Percentiles rank a stretch among this genome's conserved stretches.
Conservation (phyloP, 345 rosid genomes). For the Carallia pectinifolia region DNA sequence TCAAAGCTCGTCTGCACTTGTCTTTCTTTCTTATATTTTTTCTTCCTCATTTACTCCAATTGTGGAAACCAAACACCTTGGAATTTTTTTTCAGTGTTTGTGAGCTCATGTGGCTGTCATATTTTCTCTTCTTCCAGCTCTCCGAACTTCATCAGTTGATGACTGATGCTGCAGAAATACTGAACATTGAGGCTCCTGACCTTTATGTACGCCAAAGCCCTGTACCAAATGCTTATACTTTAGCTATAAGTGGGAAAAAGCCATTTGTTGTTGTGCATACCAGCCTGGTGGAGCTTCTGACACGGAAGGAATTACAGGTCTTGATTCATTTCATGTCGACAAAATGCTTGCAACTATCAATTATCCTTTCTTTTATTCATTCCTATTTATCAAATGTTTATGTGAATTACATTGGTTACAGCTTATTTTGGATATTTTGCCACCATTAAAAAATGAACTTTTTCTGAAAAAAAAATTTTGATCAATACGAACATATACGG, state of each 20-base stretch:
- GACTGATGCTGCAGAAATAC: slow-evolving; percentile 73
- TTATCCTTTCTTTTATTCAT: not conserved
- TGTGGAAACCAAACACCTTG: not conserved
- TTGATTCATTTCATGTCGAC: slow-evolving; percentile 10
- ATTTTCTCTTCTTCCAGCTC: slow-evolving; percentile 46
- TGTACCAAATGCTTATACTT: slow-evolving; percentile 86
- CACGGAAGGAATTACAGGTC: slow-evolving; percentile 87
- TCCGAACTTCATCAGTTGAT: slow-evolving; percentile 79
- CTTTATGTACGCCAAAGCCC: slow-evolving; percentile 94
- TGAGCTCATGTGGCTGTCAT: slow-evolving; percentile 7
- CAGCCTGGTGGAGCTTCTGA: slow-evolving; percentile 87
- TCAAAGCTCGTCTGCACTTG: not conserved
- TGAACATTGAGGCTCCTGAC: slow-evolving; percentile 83
- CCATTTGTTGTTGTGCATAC: slow-evolving; percentile 92
- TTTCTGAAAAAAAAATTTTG: not conserved
- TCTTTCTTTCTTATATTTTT: not conserved
- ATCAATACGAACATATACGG: not conserved
- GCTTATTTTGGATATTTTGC: slow-evolving; percentile 1
- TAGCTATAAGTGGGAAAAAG: slow-evolving; percentile 83
- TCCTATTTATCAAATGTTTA: no score
- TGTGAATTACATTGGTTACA: no score
- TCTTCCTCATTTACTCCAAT: not conserved
- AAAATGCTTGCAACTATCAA: not conserved
- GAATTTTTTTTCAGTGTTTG: not conserved
- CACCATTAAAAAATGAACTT: not conserved